Conservation (phyloP, 1,284 basidiomycete species). For the Blastosporella zonata region DNA sequence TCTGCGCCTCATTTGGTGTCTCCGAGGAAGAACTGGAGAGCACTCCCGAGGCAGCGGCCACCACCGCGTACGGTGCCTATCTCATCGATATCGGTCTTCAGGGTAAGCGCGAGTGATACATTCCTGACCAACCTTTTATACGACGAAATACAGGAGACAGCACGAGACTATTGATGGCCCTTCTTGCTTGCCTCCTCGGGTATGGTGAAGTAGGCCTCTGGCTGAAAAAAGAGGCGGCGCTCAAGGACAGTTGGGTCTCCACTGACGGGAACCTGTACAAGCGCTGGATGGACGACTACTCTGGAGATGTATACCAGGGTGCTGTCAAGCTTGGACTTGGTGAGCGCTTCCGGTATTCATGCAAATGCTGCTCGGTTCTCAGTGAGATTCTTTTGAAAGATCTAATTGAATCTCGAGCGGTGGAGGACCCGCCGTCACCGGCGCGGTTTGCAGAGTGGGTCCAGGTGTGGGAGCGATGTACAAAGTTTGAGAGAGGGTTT, state of each 20-base stretch:
- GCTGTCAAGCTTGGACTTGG: conserved; percentile 74
- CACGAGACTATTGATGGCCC: conserved; percentile 74
- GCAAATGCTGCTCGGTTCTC: neutral
- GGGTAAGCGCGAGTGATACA: conserved; percentile 35
- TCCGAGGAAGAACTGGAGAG: conserved; percentile 54
- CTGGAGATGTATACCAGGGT: conserved; percentile 64
- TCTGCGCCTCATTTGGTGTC: conserved; percentile 72
- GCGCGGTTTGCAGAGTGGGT: conserved; percentile 65
- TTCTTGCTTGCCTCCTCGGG: conserved; percentile 85
- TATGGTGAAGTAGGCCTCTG: conserved; percentile 94
- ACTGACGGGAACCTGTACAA: conserved; percentile 71
- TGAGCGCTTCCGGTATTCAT: conserved; percentile 30
- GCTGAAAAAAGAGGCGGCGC: conserved; percentile 57
- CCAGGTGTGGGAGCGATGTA: conserved; percentile 76
- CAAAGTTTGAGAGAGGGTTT: conserved; percentile 80
- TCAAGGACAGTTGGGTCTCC: conserved; percentile 50
- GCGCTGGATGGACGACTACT: conserved; percentile 84
- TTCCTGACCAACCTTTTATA: neutral
- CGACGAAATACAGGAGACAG: conserved; percentile 53
- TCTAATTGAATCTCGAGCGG: conserved; percentile 53
- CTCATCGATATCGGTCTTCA: conserved; percentile 75
- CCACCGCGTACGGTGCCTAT: conserved; percentile 86
- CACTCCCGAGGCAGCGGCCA: conserved; percentile 65
- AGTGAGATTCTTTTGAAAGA: conserved; percentile 37
- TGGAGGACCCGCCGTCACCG: conserved; percentile 62